Percentiles rank a stretch among this genome's conserved stretches.
These are phyloP conservation scores for Bidens hawaiensis DNA, from an alignment of 140 eudicot species.

Conservation along the genomic window DNA sequence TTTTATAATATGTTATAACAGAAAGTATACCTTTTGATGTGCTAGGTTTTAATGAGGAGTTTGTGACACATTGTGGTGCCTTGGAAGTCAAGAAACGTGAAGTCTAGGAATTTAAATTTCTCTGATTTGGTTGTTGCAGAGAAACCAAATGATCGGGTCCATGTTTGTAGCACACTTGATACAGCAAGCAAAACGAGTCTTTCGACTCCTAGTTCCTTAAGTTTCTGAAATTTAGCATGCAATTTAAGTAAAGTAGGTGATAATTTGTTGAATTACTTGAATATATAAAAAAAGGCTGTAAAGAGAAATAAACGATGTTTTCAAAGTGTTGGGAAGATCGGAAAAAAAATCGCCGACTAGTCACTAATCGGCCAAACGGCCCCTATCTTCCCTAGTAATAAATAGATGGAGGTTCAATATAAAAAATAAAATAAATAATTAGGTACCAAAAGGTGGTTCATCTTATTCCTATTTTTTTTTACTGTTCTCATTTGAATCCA, in stretches of 20 bases:
- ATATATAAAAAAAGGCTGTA: background rate
- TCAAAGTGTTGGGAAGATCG: no score
- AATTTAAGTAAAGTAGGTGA: background rate
- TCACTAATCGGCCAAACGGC: no score
- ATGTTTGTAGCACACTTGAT: conserved; percentile 57
- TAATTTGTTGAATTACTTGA: background rate
- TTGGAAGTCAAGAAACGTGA: conserved; percentile 72
- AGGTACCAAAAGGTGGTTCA: background rate
- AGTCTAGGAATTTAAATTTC: conserved; percentile 41
- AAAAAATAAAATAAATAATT: no score
- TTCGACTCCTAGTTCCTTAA: conserved; percentile 65
- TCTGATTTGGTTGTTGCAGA: conserved; percentile 53
- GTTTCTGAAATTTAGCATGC: conserved; percentile 38
- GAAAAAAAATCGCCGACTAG: no score
- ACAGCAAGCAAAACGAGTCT: conserved; percentile 87
- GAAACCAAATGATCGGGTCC: conserved; percentile 84
- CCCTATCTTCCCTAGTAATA: no score
- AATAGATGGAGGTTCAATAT: no score
- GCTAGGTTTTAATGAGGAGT: conserved; percentile 32
- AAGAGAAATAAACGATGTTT: background rate
- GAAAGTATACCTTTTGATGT: conserved; percentile 31
- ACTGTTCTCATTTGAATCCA: background rate
- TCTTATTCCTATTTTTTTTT: background rate
- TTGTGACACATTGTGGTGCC: conserved; percentile 91
- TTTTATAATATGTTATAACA: background rate